phyloP scores from a whole-genome alignment of 306 rosid genomes.

The Cotoneaster glaucophyllus region DNA sequence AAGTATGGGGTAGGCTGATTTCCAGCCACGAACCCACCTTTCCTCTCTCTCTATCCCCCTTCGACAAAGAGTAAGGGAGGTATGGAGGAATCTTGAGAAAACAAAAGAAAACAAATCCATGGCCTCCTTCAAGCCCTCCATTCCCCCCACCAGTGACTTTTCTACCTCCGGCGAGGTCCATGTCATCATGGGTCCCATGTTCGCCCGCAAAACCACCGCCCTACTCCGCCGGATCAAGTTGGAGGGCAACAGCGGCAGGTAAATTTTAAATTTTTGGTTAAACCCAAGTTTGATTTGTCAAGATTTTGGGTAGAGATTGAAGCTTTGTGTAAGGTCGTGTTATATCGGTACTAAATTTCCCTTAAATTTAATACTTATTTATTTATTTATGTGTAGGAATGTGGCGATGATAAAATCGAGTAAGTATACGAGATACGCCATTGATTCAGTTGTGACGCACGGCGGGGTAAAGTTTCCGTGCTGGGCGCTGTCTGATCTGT shows the following conservation, averaged over 20 bases:
- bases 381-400: slow-evolving; percentile 30
- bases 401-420: slow-evolving; percentile 80
- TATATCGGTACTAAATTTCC: not conserved
- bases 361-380: too few relatives aligned
- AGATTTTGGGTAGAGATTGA: not conserved
- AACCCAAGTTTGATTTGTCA: not conserved
- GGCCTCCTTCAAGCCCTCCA: slow-evolving; percentile 41
- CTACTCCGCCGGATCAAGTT: slow-evolving; percentile 79
- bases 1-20: too few relatives aligned
- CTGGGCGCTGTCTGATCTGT: slow-evolving; percentile 70
- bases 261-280: not conserved
- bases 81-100: too few relatives aligned
- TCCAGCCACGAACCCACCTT: too few relatives aligned
- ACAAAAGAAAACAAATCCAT: too few relatives aligned
- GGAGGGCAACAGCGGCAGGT: slow-evolving; percentile 61
- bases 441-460: slow-evolving; percentile 68
- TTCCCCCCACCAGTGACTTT: slow-evolving; percentile 5
- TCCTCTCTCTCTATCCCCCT: too few relatives aligned
- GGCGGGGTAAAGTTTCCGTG: slow-evolving; percentile 78
- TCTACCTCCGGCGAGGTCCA: slow-evolving; percentile 64
- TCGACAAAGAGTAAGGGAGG: too few relatives aligned
- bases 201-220: slow-evolving; percentile 90
- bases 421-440: slow-evolving; percentile 69
- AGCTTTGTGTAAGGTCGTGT: not conserved
- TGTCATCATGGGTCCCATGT: slow-evolving; percentile 89